Conservation (phyloP, 495 filamentous ascomycete species). For the Xanthoparmelia taractica region DNA sequence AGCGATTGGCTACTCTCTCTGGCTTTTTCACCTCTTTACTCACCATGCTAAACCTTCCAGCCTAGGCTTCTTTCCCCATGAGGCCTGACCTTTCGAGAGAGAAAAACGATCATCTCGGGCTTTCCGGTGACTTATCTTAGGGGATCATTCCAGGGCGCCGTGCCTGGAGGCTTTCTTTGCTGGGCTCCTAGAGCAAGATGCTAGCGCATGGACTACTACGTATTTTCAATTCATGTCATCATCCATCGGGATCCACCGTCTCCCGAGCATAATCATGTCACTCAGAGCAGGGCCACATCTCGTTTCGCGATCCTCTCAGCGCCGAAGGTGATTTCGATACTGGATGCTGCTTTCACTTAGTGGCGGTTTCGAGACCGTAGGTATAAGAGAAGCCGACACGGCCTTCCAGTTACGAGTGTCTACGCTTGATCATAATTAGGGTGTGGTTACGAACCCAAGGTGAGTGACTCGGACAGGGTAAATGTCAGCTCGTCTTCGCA, state of each 20-base stretch:
- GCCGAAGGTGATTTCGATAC: not conserved
- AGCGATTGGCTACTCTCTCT: too few species aligned
- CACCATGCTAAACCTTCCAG: too few species aligned
- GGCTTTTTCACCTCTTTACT: too few species aligned
- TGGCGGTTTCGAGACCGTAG: not conserved
- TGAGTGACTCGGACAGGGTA: not conserved
- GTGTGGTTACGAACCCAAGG: not conserved
- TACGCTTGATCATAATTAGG: not conserved
- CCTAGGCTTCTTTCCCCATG: not conserved
- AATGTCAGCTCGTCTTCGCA: not conserved
- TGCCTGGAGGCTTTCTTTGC: not conserved
- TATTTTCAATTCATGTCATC: too few species aligned
- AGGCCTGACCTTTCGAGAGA: not conserved
- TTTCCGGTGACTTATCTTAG: not conserved
- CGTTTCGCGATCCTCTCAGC: not conserved
- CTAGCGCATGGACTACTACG: not conserved
- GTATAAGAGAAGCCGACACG: not conserved
- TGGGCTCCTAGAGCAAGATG: not conserved
- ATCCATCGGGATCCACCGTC: too few species aligned
- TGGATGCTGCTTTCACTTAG: not conserved
- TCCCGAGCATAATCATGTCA: too few species aligned
- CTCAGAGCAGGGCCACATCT: not conserved
- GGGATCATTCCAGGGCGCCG: too few species aligned
- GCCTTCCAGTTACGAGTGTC: not conserved
- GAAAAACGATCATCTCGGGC: not conserved